Conservation (phyloP, 768 basidiomycete species). For the Neoboletus brunneissimus region DNA sequence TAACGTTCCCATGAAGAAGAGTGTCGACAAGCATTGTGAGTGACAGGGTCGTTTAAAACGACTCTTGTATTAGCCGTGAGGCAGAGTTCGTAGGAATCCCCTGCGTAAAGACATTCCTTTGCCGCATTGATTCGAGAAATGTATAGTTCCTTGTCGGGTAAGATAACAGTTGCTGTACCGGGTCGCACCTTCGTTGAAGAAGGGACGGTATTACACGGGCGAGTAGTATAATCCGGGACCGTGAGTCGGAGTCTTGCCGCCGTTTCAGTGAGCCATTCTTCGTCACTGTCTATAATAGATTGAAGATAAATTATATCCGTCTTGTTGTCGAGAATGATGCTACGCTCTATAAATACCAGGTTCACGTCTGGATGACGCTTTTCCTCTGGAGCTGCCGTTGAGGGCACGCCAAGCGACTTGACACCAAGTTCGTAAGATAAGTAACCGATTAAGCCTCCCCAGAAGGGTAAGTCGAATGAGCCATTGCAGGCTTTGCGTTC, state of each 20-base stretch:
- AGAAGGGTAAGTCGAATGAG: slow-evolving; percentile 60
- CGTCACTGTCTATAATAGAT: slow-evolving; percentile 57
- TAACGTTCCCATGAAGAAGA: slow-evolving; percentile 69
- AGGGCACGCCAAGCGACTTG: slow-evolving; percentile 47
- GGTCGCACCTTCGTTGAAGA: slow-evolving; percentile 26
- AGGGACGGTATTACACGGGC: slow-evolving; percentile 14
- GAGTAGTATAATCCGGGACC: slow-evolving; percentile 11
- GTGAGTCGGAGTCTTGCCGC: slow-evolving; percentile 17
- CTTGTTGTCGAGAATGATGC: slow-evolving; percentile 61
- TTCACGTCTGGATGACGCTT: slow-evolving; percentile 67
- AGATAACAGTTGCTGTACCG: slow-evolving; percentile 35
- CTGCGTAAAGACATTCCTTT: slow-evolving; percentile 71
- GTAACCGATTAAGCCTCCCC: slow-evolving; percentile 79
- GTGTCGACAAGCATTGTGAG: slow-evolving; percentile 10
- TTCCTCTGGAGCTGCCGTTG: slow-evolving; percentile 27
- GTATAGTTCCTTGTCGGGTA: slow-evolving; percentile 62
- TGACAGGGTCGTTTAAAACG: slow-evolving; percentile 38
- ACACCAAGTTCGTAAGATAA: slow-evolving; percentile 81
- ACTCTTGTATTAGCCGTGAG: slow-evolving; percentile 74
- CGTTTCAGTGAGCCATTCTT: slow-evolving; percentile 56
- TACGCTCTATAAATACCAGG: slow-evolving; percentile 74
- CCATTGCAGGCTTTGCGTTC: slow-evolving; percentile 47
- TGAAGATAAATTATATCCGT: slow-evolving; percentile 58
- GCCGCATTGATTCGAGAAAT: slow-evolving; percentile 65
- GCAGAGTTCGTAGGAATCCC: slow-evolving; percentile 93